These are phyloP conservation scores for Melampsora occidentalis DNA, from an alignment of 1,284 basidiomycete species.

Conservation along the genomic window DNA sequence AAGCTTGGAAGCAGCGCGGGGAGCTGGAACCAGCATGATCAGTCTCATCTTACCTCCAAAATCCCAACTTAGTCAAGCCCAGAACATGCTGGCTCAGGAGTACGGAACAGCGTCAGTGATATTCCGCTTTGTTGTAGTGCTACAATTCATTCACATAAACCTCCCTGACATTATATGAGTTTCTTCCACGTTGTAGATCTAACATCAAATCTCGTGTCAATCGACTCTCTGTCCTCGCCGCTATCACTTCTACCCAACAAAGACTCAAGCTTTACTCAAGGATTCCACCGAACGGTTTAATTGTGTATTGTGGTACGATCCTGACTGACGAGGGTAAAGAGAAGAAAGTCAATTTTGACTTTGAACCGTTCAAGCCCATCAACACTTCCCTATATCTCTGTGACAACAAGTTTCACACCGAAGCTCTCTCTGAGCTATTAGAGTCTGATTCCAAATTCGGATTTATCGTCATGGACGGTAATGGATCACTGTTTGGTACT, in stretches of 20 bases:
- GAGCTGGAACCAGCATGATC: constrained; percentile 99
- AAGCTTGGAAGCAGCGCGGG: constrained; percentile 86
- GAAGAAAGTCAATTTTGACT: constrained; percentile 85
- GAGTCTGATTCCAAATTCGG: constrained; percentile 97
- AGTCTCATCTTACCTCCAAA: constrained; percentile 71
- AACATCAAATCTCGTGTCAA: constrained; percentile 99
- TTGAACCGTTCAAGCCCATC: constrained; percentile 89
- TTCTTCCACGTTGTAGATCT: constrained; percentile 56
- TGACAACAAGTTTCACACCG: constrained; percentile 99
- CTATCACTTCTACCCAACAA: constrained; percentile 99
- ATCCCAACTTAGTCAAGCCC: constrained; percentile 93
- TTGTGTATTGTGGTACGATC: constrained; percentile 87
- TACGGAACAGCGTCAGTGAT: constrained; percentile 61
- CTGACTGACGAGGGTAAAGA: constrained; percentile 98
- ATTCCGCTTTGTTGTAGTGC: not conserved
- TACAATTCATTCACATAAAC: not conserved
- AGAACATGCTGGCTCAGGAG: constrained; percentile 95
- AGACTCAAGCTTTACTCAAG: constrained; percentile 93
- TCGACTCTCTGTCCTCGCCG: constrained; percentile 91
- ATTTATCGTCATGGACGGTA: constrained; percentile 99
- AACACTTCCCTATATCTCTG: constrained; percentile 98
- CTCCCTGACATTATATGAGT: not conserved
- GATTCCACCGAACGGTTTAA: constrained; percentile 93
- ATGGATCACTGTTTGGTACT: constrained; percentile 92
- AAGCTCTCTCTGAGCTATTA: constrained; percentile 90